Percentiles rank a stretch among this genome's conserved stretches.
Evolutionary conservation across 2,329 filamentous ascomycete species (phyloP).

Genomic region (Trichophyton verrucosum): DNA sequence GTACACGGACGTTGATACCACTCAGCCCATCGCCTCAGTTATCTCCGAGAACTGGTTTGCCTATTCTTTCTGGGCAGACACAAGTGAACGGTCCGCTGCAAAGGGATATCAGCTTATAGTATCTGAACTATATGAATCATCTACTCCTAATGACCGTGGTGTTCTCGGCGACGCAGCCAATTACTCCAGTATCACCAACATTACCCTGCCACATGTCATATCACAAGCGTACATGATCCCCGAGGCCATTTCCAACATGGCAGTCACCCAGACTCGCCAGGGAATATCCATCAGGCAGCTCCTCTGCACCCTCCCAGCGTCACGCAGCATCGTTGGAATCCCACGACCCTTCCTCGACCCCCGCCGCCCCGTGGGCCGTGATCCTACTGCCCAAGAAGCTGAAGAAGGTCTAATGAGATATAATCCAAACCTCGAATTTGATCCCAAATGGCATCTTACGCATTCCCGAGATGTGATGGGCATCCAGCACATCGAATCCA

Average conservation of each 20-base stretch:
- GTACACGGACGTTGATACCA: conserved; percentile 61
- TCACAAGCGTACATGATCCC: conserved; percentile 72
- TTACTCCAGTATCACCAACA: conserved; percentile 61
- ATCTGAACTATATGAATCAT: conserved; percentile 82
- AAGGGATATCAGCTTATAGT: conserved; percentile 79
- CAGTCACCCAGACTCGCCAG: conserved; percentile 80
- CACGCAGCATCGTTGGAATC: conserved; percentile 64
- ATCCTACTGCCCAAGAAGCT: conserved; percentile 63
- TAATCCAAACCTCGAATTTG: conserved; percentile 63
- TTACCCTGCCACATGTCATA: conserved; percentile 58
- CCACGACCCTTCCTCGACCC: conserved; percentile 71
- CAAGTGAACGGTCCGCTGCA: conserved; percentile 38
- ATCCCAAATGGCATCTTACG: conserved; percentile 66
- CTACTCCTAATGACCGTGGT: conserved; percentile 70
- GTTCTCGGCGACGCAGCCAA: conserved; percentile 57
- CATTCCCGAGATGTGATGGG: conserved; percentile 74
- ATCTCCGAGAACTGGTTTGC: conserved; percentile 93
- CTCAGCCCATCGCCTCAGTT: conserved; percentile 60
- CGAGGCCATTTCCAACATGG: conserved; percentile 63
- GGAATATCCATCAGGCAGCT: conserved; percentile 78
- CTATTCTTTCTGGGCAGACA: conserved; percentile 61
- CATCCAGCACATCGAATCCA: conserved; percentile 58
- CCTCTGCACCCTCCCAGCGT: conserved; percentile 61
- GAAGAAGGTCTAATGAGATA: conserved; percentile 78
- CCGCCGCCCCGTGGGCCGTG: conserved; percentile 70